Percentiles rank a stretch among this genome's conserved stretches.
These are phyloP conservation scores for Calonectria pseudoturangicola DNA, from an alignment of 2,329 filamentous ascomycete species.

Conservation along the genomic window DNA sequence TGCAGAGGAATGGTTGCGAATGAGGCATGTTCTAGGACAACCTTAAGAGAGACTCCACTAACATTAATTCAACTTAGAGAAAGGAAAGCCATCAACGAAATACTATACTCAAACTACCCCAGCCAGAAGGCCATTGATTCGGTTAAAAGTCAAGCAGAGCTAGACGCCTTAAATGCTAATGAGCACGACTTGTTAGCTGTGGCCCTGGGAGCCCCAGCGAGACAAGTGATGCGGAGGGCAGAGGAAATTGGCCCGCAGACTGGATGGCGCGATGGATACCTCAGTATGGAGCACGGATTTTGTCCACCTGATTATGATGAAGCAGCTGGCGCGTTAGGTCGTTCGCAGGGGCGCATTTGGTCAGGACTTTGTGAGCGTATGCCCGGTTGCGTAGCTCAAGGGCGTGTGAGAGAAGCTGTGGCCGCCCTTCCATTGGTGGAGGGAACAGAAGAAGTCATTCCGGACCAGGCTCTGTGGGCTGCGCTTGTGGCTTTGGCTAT, in stretches of 20 bases:
- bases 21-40: constrained; percentile 48
- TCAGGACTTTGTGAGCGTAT: constrained; percentile 72
- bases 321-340: constrained; percentile 63
- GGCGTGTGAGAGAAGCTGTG: constrained; percentile 70
- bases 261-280: constrained; percentile 68
- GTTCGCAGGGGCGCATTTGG: constrained; percentile 73
- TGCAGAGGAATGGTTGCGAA: constrained; percentile 67
- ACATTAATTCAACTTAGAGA: constrained; percentile 55
- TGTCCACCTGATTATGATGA: constrained; percentile 71
- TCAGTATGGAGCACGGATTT: constrained; percentile 68
- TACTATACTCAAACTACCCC: constrained; percentile 67
- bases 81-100: constrained; percentile 67
- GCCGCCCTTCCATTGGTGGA: constrained; percentile 69
- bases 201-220: constrained; percentile 71
- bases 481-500: constrained; percentile 71
- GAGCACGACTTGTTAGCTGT: constrained; percentile 71
- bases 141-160: constrained; percentile 61
- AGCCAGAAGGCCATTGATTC: constrained; percentile 61
- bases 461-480: constrained; percentile 71
- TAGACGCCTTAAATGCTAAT: constrained; percentile 68
- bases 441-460: constrained; percentile 69
- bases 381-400: constrained; percentile 70
- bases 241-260: constrained; percentile 70
- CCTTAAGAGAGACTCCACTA: neutral
- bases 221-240: constrained; percentile 71